phyloP scores from a whole-genome alignment of 2,329 filamentous ascomycete species.

The Helicocarpus griseus region DNA sequence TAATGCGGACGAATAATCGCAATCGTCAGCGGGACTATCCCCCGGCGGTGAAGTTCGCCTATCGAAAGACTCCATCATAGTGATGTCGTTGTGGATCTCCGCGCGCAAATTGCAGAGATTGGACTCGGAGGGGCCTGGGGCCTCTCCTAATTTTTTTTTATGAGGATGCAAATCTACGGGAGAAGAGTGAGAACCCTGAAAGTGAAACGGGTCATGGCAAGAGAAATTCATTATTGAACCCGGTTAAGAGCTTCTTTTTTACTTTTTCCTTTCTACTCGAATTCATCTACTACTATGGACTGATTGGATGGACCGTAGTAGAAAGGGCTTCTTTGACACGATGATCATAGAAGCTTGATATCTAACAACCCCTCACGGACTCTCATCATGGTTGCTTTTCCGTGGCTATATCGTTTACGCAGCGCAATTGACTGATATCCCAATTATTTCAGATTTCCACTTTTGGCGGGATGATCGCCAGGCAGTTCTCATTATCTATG shows the following conservation, averaged over 20 bases:
- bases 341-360: not conserved
- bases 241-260: not conserved
- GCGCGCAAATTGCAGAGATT: not conserved
- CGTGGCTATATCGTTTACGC: too few relatives aligned
- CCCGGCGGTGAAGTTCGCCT: not conserved
- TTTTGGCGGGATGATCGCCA: not conserved
- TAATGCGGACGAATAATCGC: not conserved
- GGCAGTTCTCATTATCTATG: not conserved
- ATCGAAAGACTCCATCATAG: not conserved
- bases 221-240: not conserved
- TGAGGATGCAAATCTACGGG: not conserved
- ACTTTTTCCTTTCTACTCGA: not conserved
- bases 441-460: not conserved
- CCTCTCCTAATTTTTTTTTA: too few relatives aligned
- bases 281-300: not conserved
- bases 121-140: too few relatives aligned
- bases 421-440: not conserved
- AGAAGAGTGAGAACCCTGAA: too few relatives aligned
- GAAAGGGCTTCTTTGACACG: not conserved
- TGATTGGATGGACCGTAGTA: not conserved
- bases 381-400: not conserved
- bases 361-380: not conserved
- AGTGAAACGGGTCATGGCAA: conserved; percentile 2
- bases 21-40: not conserved
- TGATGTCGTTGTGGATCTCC: not conserved